Conservation (phyloP, 2,329 filamentous ascomycete species). For the Colletotrichum truncatum region DNA sequence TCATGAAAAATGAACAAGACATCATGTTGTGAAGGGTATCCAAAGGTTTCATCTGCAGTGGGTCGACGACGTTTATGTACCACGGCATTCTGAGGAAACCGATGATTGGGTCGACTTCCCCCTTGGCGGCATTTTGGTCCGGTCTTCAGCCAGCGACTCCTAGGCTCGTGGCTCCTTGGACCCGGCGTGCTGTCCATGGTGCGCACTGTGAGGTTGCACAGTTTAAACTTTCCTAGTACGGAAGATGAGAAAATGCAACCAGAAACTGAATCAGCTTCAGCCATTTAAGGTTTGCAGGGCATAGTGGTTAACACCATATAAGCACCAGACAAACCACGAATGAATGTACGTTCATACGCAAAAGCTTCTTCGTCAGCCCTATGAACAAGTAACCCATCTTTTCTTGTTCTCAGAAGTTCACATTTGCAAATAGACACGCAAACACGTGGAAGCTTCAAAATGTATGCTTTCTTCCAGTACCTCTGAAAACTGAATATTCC, state of each 20-base stretch:
- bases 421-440: too few species aligned
- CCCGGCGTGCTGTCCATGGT: too few species aligned
- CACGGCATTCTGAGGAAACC: neutral
- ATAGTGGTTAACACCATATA: neutral
- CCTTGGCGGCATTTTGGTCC: too few species aligned
- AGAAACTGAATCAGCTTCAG: neutral
- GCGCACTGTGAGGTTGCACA: neutral
- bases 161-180: too few species aligned
- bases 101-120: neutral
- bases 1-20: neutral
- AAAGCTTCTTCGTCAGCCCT: too few species aligned
- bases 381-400: too few species aligned
- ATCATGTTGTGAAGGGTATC: neutral
- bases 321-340: neutral
- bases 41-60: conserved; percentile 1
- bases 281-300: neutral
- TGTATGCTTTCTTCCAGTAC: too few species aligned
- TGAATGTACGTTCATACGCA: too few species aligned
- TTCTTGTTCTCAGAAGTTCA: too few species aligned
- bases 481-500: too few species aligned
- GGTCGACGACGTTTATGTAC: neutral
- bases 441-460: too few species aligned
- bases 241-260: neutral
- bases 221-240: neutral
- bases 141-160: too few species aligned